Evolutionary conservation across 2,329 filamentous ascomycete species (phyloP), one percentile per base, ranked within the genome.

Genomic region (Ophiostoma triangulosporum): DNA sequence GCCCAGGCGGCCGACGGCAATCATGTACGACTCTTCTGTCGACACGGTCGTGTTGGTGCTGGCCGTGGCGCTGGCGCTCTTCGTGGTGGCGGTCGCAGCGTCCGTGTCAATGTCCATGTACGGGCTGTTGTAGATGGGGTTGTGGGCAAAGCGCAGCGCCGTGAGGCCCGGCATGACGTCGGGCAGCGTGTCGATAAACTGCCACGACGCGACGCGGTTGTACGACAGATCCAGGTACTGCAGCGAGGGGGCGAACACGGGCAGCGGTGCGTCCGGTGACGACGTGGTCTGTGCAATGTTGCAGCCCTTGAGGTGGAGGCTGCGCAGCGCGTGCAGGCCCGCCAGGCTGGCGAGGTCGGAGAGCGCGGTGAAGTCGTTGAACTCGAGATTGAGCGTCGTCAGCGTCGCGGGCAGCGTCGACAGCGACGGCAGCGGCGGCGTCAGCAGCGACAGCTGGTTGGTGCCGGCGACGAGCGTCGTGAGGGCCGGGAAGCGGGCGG

Each of bases 1-100:
- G 1, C 77, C 75, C 1, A 96, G 72, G 2, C 89, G 85, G 27
- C 84, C 87, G 26, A 95, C 72, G 1, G 87, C 88, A 48, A 96
- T 76, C 86, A 95, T 95, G 69, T 89, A 91, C 1, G 86, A 84
- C 62, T 95, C 87, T 53, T 95, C 88, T 1, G 83, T 75, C 6
- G 75, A 52, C 58, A 57, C 29, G 2, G 54, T 36, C 14, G 33
- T 22, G 17, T 22, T 29, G 4, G 43, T 15, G 11, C 12, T 15
- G 2, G 52, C 14, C 0, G 32, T 29, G 2, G 15, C 22, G 40
- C 36, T 1, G 48, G 17, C 2, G 22, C 20, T 45, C 24, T 29
- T 46, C 6, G 33, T 45, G 3, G 45, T 11, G 4, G 24, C 27
- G 2, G 52, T 20, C 1, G 45, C 11, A 5, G 29, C n/a, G 17